A percentile compares a stretch with the other conserved stretches of the same genome.
Conservation (phyloP, 192 early-diverging fungal genomes). For the Podochytrium sp. region DNA sequence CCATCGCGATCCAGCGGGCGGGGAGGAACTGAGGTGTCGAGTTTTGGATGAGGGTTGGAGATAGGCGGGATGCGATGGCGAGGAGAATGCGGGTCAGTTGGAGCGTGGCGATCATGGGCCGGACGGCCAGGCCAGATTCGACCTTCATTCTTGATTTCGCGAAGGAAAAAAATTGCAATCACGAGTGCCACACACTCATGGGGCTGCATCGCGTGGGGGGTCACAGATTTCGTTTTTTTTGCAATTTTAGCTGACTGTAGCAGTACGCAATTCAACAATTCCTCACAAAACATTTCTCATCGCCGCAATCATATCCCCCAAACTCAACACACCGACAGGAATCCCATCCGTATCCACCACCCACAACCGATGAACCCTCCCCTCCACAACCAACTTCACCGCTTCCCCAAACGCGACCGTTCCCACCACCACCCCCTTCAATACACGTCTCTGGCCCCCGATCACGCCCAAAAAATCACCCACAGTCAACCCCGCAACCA, state of each 20-base stretch:
- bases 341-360: constrained; percentile 20
- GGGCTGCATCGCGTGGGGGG: too few relatives aligned
- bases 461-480: constrained; percentile 29
- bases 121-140: not conserved
- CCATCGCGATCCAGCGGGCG: not conserved
- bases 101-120: not conserved
- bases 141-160: not conserved
- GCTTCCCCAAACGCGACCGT: constrained; percentile 6
- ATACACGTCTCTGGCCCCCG: constrained; percentile 9
- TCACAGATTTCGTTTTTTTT: too few relatives aligned
- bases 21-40: not conserved
- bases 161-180: not conserved
- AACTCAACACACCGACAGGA: constrained; percentile 34
- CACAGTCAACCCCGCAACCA: constrained; percentile 21
- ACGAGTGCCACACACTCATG: not conserved
- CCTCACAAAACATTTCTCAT: not conserved
- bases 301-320: constrained; percentile 21
- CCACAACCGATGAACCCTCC: constrained; percentile 31
- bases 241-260: too few relatives aligned
- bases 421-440: constrained; percentile 12
- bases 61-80: not conserved
- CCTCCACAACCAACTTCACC: not conserved
- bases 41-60: not conserved
- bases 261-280: not conserved
- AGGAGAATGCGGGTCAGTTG: not conserved